Evolutionary conservation across 2,329 filamentous ascomycete species (phyloP).

Genomic region (Blastomyces parvus): DNA sequence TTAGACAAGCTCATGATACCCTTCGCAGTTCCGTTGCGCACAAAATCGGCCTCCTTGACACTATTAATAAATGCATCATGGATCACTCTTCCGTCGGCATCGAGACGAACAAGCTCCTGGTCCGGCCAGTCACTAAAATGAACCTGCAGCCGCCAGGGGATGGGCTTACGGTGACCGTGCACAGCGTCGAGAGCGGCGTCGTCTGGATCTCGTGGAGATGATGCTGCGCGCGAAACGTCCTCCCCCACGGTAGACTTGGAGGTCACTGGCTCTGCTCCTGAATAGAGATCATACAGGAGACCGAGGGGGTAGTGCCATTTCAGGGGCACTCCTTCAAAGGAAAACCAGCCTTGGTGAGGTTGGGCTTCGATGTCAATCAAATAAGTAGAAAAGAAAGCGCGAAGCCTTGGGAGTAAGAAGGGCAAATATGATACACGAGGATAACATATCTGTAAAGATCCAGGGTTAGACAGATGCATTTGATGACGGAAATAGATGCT

Average conservation of each 20-base stretch:
- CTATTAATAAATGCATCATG: slow-evolving; percentile 60
- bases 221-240: slow-evolving; percentile 14
- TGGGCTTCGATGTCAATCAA: slow-evolving; percentile 49
- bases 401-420: slow-evolving; percentile 53
- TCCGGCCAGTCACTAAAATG: slow-evolving; percentile 52
- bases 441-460: slow-evolving; percentile 44
- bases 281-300: slow-evolving; percentile 60
- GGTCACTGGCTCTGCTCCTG: slow-evolving; percentile 41
- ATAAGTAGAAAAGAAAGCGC: slow-evolving; percentile 50
- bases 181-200: neutral
- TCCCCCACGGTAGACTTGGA: slow-evolving; percentile 21
- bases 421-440: slow-evolving; percentile 61
- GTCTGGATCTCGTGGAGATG: neutral
- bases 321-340: slow-evolving; percentile 57
- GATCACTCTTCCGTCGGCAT: slow-evolving; percentile 46
- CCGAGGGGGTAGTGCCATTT: slow-evolving; percentile 66
- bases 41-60: slow-evolving; percentile 74
- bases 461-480: slow-evolving; percentile 5
- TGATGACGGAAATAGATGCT: neutral
- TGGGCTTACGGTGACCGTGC: slow-evolving; percentile 13
- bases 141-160: slow-evolving; percentile 56
- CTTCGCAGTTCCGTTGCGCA: slow-evolving; percentile 79
- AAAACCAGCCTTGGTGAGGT: slow-evolving; percentile 52
- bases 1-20: slow-evolving; percentile 84
- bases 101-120: slow-evolving; percentile 50